Percentiles rank a stretch among this genome's conserved stretches.
Conservation (phyloP, 805 yeast genomes). For the Nakazawaea holstii region DNA sequence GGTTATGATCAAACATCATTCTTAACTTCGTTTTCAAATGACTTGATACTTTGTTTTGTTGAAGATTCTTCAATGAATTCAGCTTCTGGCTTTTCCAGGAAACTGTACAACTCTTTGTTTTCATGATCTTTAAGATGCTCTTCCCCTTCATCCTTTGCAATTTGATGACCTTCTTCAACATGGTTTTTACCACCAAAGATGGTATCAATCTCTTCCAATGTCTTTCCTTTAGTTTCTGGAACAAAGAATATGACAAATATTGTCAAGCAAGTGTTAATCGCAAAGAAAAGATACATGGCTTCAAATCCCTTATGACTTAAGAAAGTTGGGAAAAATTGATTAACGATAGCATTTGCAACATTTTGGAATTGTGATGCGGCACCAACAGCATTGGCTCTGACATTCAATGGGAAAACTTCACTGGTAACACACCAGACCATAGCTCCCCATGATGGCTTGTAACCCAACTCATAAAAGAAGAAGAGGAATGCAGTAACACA, state of each 20-base stretch:
- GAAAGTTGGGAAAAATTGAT: constrained; percentile 83
- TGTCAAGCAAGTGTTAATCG: constrained; percentile 41
- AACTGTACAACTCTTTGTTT: too few species aligned
- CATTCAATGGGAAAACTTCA: constrained; percentile 75
- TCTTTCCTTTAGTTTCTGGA: constrained; percentile 60
- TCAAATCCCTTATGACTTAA: constrained; percentile 43
- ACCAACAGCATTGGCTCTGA: constrained; percentile 86
- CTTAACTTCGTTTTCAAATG: too few species aligned
- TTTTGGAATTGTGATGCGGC: constrained; percentile 84
- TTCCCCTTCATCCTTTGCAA: constrained; percentile 21
- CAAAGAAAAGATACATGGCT: constrained; percentile 10
- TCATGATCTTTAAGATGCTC: constrained; percentile 15
- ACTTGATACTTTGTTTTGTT: too few species aligned
- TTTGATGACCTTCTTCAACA: constrained; percentile 26
- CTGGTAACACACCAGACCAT: constrained; percentile 83
- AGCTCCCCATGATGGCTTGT: constrained; percentile 90
- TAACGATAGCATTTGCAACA: constrained; percentile 84
- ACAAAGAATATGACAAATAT: constrained; percentile 41
- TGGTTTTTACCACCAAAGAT: constrained; percentile 35
- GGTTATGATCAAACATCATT: too few species aligned
- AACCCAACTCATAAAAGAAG: constrained; percentile 71
- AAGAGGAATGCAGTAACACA: constrained; percentile 67
- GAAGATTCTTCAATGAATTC: background rate
- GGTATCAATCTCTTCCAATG: constrained; percentile 49
- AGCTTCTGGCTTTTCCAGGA: background rate